Evolutionary conservation across 805 yeast species (phyloP), one percentile per base, ranked within the genome.

Genomic region (Yueomyces sp.): DNA sequence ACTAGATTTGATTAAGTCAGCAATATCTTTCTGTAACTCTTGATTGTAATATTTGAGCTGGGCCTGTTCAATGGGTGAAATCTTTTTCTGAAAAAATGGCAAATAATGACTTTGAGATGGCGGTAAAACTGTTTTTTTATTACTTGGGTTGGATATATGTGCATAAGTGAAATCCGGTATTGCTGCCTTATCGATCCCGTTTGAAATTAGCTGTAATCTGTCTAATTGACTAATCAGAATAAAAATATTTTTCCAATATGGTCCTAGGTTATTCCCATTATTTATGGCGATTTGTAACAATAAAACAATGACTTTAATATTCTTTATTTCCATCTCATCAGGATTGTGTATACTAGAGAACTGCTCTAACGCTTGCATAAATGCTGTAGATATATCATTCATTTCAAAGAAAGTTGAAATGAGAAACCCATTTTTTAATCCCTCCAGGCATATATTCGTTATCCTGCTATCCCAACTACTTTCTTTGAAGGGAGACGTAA

Each of bases 401-500:
- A 87, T 66, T 40, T 80, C 90, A 59, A 86, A 88, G 57, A 81
- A 73, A 47, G 95, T 78, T 1, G 97, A 76, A 44, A 94, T 82
- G 40, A 81, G 78, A 42, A 87, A 78, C 1, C 96, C 79, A 33
- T 86, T 65, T 53, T 80, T 80, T 50, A 92, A 75, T 26, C 98
- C 98, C 50, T 85, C 95, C 43, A 92, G 64, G 52, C 96, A 81
- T 6, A 72, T 63, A 41, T 69, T 73, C 3, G 83, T 74, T 7
- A 82, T 73, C 44, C 79, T 86, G 26, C 70, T 73, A 51, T 85
- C 92, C 51, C 83, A 87, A 49, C 81, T 86, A 48, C 81, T 79
- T 44, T 86, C 96, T 57, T 82, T 86, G 67, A 88, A 87, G 4
- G 96, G 94, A 3, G 94, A 90, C 0, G 96, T 87, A 41, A 92